phyloP scores from a whole-genome alignment of 2,329 filamentous ascomycete genomes.

The Microsporum audouinii region DNA sequence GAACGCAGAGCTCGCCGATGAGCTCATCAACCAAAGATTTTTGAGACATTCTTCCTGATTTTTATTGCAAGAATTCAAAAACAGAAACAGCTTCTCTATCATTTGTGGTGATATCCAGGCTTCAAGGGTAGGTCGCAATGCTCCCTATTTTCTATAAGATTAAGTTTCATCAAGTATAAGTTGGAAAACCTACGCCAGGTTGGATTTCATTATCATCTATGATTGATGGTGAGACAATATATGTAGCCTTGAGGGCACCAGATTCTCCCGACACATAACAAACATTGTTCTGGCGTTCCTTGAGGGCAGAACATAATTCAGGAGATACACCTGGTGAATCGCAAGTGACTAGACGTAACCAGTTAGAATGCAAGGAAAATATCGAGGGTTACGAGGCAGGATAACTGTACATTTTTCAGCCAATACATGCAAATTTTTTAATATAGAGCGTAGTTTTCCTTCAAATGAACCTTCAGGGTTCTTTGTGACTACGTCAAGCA shows the following conservation, averaged over 20 bases:
- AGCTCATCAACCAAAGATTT: slow-evolving; percentile 10
- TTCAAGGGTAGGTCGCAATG: slow-evolving; percentile 8
- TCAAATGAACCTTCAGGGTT: neutral
- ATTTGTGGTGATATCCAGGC: slow-evolving; percentile 2
- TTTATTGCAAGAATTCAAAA: neutral
- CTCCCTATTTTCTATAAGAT: neutral
- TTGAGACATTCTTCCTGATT: neutral
- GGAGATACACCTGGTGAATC: neutral
- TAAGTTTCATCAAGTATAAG: neutral
- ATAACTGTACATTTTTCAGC: slow-evolving; percentile 2
- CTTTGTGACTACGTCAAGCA: slow-evolving; percentile 1
- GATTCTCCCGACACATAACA: slow-evolving; percentile 9
- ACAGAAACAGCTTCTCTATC: neutral
- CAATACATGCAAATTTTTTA: slow-evolving; percentile 2
- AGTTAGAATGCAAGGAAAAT: too few species aligned
- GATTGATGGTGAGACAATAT: slow-evolving; percentile 9
- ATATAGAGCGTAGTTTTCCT: slow-evolving; percentile 3
- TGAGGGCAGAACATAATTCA: slow-evolving; percentile 5
- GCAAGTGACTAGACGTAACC: neutral
- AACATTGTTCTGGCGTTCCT: neutral
- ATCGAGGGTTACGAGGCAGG: too few species aligned
- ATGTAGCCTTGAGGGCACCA: slow-evolving; percentile 2
- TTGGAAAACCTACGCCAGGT: neutral
- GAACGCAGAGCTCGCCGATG: neutral
- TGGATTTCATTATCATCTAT: slow-evolving; percentile 2